Evolutionary conservation across 1,139 yeast species (phyloP), one percentile per base, ranked within the genome.

Genomic region (Diutina catenulata): DNA sequence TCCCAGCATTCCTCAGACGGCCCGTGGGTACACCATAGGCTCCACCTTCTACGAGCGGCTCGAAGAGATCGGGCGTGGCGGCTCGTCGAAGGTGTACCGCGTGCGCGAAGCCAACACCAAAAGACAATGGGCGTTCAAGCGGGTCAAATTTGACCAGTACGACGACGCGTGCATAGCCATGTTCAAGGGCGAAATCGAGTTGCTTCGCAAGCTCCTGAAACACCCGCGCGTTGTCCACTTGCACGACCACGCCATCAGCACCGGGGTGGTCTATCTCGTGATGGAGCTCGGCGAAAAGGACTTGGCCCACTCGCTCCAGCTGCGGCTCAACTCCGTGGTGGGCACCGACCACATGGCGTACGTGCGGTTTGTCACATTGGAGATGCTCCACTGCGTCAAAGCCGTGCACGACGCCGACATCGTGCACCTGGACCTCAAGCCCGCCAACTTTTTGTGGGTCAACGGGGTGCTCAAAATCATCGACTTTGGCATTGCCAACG

Each of bases 221-320:
- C 75, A 78, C 40, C 72, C 72, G 21, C 63, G 96, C 41, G 96
- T 91, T 4, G 95, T 93, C 4, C 71, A 73, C 47, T 62, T 91
- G 37, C 60, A 81, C 33, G 96, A 87, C 51, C 75, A 80, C 53
- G 80, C 81, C 24, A 64, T 86, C 47, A 70, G 71, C 2, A 75
- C 73, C 28, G 76, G 80, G 0, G 68, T 78, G 2, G 68, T 88
- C 24, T 70, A 72, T 48, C 61, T 88, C 44, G 83, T 91, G 1
- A 86, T 91, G 96, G 98, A 91, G 57, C 83, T 94, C 51, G 98
- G 98, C 18, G 96, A 91, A 47, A 73, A 82, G 39, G 98, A 91
- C 54, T 60, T 91, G 28, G 93, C 95, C 0, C 87, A 78, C 49
- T 88, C 88, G 9, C 64, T 91, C 40, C 74, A 76, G 37, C 74